Percentiles rank a stretch among this genome's conserved stretches.
phyloP scores from a whole-genome alignment of 352 stramenopile species.

The Pythium insidiosum region DNA sequence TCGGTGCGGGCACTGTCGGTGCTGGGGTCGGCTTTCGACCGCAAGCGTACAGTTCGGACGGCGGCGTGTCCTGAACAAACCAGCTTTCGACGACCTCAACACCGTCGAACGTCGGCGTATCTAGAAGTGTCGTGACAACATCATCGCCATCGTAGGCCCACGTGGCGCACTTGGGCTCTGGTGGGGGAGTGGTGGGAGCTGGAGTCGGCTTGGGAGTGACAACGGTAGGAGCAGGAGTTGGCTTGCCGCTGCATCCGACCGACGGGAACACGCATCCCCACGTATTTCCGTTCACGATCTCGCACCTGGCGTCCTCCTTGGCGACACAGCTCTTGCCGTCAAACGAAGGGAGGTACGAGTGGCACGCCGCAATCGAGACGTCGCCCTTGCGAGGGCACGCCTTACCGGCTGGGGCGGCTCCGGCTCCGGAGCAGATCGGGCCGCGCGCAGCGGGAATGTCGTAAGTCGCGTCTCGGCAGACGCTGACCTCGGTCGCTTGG shows the following conservation, averaged over 20 bases:
- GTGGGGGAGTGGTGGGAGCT: no score
- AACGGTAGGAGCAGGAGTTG: no score
- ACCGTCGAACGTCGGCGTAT: no score
- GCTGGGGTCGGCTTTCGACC: no score
- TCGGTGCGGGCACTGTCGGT: no score
- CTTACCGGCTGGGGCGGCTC: slow-evolving; percentile 21
- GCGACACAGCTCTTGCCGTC: slow-evolving; percentile 11
- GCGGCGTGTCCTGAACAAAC: no score
- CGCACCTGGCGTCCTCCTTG: slow-evolving; percentile 28
- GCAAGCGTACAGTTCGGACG: no score
- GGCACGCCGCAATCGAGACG: slow-evolving; percentile 25
- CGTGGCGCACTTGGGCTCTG: no score
- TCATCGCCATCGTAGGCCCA: no score
- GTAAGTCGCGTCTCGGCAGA: slow-evolving; percentile 55
- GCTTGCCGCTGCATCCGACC: background rate
- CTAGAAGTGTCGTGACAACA: no score
- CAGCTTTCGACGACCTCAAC: no score
- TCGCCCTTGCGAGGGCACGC: slow-evolving; percentile 41
- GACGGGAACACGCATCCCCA: slow-evolving; percentile 24
- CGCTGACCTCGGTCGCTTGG: slow-evolving; percentile 28
- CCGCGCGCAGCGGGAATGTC: slow-evolving; percentile 26
- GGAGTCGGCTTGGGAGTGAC: no score
- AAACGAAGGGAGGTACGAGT: slow-evolving; percentile 32
- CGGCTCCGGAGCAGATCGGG: slow-evolving; percentile 39
- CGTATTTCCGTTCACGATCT: slow-evolving; percentile 21